These are phyloP conservation scores for Castanea crenata DNA, from an alignment of 306 rosid species.

Conservation along the genomic window DNA sequence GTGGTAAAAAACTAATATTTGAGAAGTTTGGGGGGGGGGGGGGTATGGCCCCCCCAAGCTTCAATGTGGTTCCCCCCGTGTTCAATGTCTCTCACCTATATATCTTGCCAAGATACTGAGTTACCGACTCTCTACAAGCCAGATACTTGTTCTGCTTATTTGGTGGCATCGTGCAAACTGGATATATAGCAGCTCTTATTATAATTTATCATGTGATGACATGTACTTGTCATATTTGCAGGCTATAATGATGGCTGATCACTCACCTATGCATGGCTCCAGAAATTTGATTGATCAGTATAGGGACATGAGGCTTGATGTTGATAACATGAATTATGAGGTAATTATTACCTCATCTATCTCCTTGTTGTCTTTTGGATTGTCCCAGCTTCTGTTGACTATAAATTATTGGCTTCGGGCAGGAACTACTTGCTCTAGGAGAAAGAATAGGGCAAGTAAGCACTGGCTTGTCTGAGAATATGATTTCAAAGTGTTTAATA, in stretches of 20 bases:
- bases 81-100: background rate
- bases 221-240: slow-evolving; percentile 16
- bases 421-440: slow-evolving; percentile 83
- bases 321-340: slow-evolving; percentile 84
- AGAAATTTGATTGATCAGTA: slow-evolving; percentile 69
- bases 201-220: background rate
- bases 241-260: slow-evolving; percentile 71
- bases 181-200: background rate
- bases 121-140: background rate
- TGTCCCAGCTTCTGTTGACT: slow-evolving; percentile 3
- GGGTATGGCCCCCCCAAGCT: too few species aligned
- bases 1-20: too few species aligned
- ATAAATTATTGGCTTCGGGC: slow-evolving; percentile 23
- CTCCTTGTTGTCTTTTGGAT: background rate
- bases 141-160: background rate
- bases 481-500: slow-evolving; percentile 56
- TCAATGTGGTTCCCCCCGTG: too few species aligned
- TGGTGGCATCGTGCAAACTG: background rate
- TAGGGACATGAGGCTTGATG: slow-evolving; percentile 83
- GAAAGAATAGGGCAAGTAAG: slow-evolving; percentile 80
- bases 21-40: too few species aligned
- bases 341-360: slow-evolving; percentile 23
- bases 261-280: slow-evolving; percentile 49
- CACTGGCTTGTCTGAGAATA: slow-evolving; percentile 74
- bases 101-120: background rate